Base-by-base conservation (phyloP, 805 yeast genomes). In the Clavispora fructus region DNA sequence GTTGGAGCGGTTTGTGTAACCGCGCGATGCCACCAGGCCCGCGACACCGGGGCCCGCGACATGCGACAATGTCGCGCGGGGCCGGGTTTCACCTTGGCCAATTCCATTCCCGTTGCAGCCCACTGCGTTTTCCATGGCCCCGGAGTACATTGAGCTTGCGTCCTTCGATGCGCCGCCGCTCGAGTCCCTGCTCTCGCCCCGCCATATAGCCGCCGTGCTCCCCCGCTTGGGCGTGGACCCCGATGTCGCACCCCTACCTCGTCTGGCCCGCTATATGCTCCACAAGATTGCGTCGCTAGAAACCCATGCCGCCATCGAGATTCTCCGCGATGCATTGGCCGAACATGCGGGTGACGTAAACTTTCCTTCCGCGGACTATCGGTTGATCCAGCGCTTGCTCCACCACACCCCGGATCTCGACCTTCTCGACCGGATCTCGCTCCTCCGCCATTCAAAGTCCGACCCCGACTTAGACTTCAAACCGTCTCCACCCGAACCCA, bases 321-420 rank as follows among this genome's bases (percentile, higher is more conserved):
- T 71, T 7, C 56, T 71, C 5, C 54, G 74, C 38, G 64, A 62
- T 10, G 62, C 70, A 2, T 56, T 71, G 31, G 60, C 46, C 3
- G 64, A 61, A 2, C 69, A 65, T 43, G 45, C 51, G 0, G 63
- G 52, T 12, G 75, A 71, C 47, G 62, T 63, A 31, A 71, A 70
- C 47, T 59, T 67, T 46, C 67, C 68, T 4, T 41, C 58, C 4
- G 51, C 49, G 7, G 73, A 62, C 35, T 59, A 53, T 41, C 63
- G 55, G 2, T 57, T 63, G 19, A 55, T 62, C 35, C 59, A 59
- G 49, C 49, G 48, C 12, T 49, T 68, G 37, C 48, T 68, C 14
- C 40, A 48, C n/a, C 41, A 27, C 8, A 50, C 45, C 13, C 57
- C 57, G 1, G 58, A 59, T n/a, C 43, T 37, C 17, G 35, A n/a